Percentiles rank a stretch among this genome's conserved stretches.
phyloP scores from a whole-genome alignment of 345 rosid genomes.

The Litchi chinensis region DNA sequence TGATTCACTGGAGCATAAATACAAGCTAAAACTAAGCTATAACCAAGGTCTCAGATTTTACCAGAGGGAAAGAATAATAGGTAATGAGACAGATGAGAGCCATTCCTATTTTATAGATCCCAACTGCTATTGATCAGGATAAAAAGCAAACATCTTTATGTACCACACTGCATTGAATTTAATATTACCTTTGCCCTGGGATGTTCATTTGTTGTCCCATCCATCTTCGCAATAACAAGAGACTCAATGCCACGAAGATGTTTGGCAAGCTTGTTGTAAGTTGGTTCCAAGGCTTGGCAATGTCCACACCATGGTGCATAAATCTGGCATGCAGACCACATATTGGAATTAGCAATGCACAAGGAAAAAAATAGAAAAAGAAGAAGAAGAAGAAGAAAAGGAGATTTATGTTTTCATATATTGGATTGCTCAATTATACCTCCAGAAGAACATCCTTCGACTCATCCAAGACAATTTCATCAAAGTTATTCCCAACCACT shows the following conservation, averaged over 20 bases:
- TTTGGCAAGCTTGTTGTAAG: conserved; percentile 90
- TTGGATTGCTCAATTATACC: conserved; percentile 43
- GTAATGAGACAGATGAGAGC: no score
- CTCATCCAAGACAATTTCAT: conserved; percentile 89
- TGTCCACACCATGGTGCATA: conserved; percentile 99
- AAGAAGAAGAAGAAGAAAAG: neutral
- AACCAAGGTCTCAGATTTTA: neutral
- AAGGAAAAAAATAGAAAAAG: neutral
- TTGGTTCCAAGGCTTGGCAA: conserved; percentile 94
- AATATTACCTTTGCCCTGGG: conserved; percentile 90
- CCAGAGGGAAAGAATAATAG: neutral
- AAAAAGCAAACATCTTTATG: neutral
- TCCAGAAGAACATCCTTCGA: conserved; percentile 97
- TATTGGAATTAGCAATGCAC: conserved; percentile 9
- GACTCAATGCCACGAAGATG: conserved; percentile 81
- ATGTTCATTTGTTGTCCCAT: conserved; percentile 97
- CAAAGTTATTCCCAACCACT: conserved; percentile 92
- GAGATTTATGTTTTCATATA: neutral
- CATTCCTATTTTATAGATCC: neutral
- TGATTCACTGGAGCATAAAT: neutral
- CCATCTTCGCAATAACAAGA: conserved; percentile 95
- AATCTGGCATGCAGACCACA: conserved; percentile 47
- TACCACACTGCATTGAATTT: conserved; percentile 1
- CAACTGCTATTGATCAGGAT: neutral
- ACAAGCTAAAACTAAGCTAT: neutral